Conservation (phyloP, 495 filamentous ascomycete species). For the Xylaria sp. region DNA sequence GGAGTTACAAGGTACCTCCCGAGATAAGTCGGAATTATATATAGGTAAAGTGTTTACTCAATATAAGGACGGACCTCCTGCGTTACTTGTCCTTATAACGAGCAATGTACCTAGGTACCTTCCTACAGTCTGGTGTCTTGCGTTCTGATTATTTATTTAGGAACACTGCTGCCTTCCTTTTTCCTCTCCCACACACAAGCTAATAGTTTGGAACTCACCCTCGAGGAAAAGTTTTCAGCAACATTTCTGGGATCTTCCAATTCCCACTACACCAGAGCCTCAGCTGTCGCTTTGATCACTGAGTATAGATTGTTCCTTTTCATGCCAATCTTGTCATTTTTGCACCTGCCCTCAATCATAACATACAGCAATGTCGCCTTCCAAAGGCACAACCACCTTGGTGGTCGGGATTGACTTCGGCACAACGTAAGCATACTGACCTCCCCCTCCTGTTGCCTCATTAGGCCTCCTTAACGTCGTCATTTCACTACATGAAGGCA, state of each 20-base stretch:
- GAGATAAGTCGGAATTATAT: too few species aligned
- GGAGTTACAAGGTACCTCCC: too few species aligned
- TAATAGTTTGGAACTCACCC: not conserved
- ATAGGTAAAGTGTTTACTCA: too few species aligned
- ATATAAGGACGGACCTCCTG: not conserved
- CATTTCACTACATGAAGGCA: not conserved
- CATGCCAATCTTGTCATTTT: not conserved
- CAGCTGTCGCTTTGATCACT: not conserved
- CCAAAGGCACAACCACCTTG: not conserved
- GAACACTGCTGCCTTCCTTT: not conserved
- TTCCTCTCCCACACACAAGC: too few species aligned
- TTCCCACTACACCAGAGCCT: not conserved
- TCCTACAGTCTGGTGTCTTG: too few species aligned
- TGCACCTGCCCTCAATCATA: not conserved
- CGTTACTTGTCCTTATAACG: not conserved
- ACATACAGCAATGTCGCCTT: not conserved
- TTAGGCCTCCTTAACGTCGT: not conserved
- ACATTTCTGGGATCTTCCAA: not conserved
- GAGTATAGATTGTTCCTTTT: too few species aligned
- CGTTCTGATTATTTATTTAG: not conserved
- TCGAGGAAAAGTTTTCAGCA: not conserved
- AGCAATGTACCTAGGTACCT: not conserved
- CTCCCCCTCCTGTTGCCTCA: not conserved
- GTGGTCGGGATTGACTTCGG: conserved; percentile 54
- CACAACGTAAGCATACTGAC: conserved; percentile 42